Percentiles rank a stretch among this genome's conserved stretches.
These are phyloP conservation scores for Trichoderma simmonsii DNA, from an alignment of 2,329 filamentous ascomycete species.

Conservation along the genomic window DNA sequence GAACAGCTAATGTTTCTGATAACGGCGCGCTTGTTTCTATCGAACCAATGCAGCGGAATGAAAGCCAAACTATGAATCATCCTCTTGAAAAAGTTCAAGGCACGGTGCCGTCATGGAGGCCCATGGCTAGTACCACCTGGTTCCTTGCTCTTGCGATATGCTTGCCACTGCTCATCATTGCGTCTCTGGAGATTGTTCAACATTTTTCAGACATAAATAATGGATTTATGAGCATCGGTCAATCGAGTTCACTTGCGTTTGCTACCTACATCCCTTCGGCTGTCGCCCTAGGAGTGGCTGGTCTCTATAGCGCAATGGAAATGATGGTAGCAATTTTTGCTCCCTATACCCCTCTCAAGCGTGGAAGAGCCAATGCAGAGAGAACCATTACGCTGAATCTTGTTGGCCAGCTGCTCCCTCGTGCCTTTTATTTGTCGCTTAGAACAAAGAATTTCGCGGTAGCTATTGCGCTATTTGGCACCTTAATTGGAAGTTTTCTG, in stretches of 20 bases:
- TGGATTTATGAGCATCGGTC: not conserved
- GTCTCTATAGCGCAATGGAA: not conserved
- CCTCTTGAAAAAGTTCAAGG: not conserved
- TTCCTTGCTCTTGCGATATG: constrained; percentile 4
- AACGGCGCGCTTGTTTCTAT: not conserved
- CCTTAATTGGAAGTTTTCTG: constrained; percentile 1
- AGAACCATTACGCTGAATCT: not conserved
- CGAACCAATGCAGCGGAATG: not conserved
- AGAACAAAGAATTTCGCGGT: constrained; percentile 6
- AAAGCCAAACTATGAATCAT: not conserved
- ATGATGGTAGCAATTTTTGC: constrained; percentile 6
- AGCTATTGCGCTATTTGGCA: not conserved
- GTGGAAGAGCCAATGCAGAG: not conserved
- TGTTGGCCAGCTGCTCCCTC: not conserved
- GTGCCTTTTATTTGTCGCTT: not conserved
- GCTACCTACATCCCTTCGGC: constrained; percentile 12
- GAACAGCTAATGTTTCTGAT: not conserved
- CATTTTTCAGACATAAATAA: not conserved
- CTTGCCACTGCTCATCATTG: not conserved
- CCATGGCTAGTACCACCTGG: not conserved
- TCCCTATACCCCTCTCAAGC: not conserved
- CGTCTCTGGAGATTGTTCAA: not conserved
- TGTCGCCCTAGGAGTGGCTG: not conserved
- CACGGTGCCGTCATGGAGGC: constrained; percentile 1
- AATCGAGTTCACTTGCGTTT: not conserved